phyloP scores from a whole-genome alignment of 129 eudicot genomes.

The Silybum marianum region DNA sequence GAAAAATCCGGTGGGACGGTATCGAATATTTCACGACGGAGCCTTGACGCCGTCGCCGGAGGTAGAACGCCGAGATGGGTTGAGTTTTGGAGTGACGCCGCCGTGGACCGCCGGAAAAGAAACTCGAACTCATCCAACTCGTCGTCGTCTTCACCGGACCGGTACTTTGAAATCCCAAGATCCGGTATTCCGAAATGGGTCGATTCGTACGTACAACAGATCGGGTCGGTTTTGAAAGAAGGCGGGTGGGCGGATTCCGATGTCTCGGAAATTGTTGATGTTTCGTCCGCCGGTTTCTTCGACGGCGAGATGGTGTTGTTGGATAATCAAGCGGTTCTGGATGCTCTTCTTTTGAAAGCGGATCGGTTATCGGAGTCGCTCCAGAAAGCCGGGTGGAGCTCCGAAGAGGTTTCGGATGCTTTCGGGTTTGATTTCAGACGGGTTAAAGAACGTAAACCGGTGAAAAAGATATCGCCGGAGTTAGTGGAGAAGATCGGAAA shows the following conservation, averaged over 20 bases:
- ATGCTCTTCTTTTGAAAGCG: constrained; percentile 83
- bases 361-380: constrained; percentile 79
- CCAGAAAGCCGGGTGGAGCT: constrained; percentile 94
- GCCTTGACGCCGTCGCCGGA: constrained; percentile 52
- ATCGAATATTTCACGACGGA: constrained; percentile 46
- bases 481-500: constrained; percentile 66
- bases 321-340: constrained; percentile 77
- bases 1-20: constrained; percentile 36
- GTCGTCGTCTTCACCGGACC: constrained; percentile 63
- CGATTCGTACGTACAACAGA: constrained; percentile 49
- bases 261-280: constrained; percentile 69
- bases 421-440: constrained; percentile 80
- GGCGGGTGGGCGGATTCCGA: constrained; percentile 89
- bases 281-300: constrained; percentile 73
- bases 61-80: constrained; percentile 78
- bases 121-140: constrained; percentile 65
- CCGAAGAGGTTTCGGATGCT: constrained; percentile 89
- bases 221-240: constrained; percentile 72
- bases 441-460: constrained; percentile 58
- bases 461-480: constrained; percentile 77
- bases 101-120: constrained; percentile 59
- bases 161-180: constrained; percentile 53
- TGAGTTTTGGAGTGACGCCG: constrained; percentile 96
- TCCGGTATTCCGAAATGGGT: constrained; percentile 80
- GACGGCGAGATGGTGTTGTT: constrained; percentile 78